Evolutionary conservation across 2,329 filamentous ascomycete species (phyloP), one percentile per base, ranked within the genome.

Genomic region (Lasiodiplodia sp.): DNA sequence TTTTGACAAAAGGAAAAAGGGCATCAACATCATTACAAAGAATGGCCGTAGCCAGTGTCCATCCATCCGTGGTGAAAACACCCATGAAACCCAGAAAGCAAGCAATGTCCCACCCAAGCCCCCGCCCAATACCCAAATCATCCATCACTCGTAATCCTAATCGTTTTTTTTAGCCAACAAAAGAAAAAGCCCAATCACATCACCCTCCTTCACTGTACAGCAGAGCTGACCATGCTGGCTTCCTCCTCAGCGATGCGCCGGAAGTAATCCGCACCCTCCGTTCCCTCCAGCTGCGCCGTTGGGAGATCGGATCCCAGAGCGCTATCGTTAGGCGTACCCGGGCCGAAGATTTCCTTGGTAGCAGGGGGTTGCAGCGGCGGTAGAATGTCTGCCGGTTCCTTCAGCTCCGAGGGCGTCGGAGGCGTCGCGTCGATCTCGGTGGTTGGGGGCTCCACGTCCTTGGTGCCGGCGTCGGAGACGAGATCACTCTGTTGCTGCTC

Each of bases 261-360:
- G 72, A 79, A 80, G 68, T 78, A 79, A 68, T 80, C 78, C 23
- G 76, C 76, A 28, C 74, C 71, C 28, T 73, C 71, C 23, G 6
- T 23, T 25, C 72, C 70, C 1, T 69, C 72, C 31, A 69, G 73
- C 44, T 52, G 28, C 14, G 76, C 77, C 16, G 78, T 80, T 7
- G 78, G 74, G 7, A 79, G 28, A 69, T 81, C 80, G 0, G 76
- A 77, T 18, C 79, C 79, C 28, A 81, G 72, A 16, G 77, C 79
- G 6, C 78, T 80, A 66, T 81, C 79, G 55, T 72, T 75, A 5
- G 75, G 76, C 18, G 55, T 65, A 12, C 49, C 31, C 8, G 47
- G 28, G 6, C 44, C 23, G 34, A 62, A 31, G 66, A 31, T 49
- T 25, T 69, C 52, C 56, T 62, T 64, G 3, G 40, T 57, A n/a